Evolutionary conservation across 2,329 filamentous ascomycete genomes (phyloP), one percentile per base, ranked within the genome.

Genomic region (Westerdykella ornata): DNA sequence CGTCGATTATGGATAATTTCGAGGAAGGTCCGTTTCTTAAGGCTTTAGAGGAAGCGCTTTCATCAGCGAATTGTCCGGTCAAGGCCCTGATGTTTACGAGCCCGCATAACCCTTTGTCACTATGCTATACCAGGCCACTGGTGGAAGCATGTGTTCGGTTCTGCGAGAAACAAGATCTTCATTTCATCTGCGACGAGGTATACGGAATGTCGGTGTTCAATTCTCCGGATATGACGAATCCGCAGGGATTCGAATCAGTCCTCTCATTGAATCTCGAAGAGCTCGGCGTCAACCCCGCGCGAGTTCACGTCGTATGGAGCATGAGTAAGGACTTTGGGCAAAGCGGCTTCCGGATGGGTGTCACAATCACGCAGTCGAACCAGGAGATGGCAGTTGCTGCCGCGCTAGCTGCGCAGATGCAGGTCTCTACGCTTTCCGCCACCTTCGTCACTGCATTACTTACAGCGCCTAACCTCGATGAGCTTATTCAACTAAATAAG

Each of bases 51-150:
- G 37, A 43, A 8, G 46, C 54, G 1, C 39, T 46, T 15, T 37
- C 47, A 15, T 41, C 31, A 14, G 45, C 47, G 9, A 36, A 33
- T 16, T 47, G 42, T 32, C 46, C 42, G 1, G 40, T 51, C 34
- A 51, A 51, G 32, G 70, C 66, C 1, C 35, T 75, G 11, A 45
- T 74, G 39, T 46, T 74, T 18, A 66, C 60, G 13, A 69, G 72
- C 41, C 67, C 68, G 13, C 66, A 72, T 49, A 72, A 72, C 44
- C 70, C 70, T n/a, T 51, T 69, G 8, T 56, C 51, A 8, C 42
- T 48, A 36, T 52, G 55, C 45, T 67, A 66, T 42, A 40, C 61
- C 1, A 35, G 20, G 17, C 31, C 36, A 0, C 50, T 53, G 0
- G 17, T 67, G 0, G 47, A 51, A 6, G 54, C 29, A 5, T 42